These are phyloP conservation scores for Pleurotus tuber-regium DNA, from an alignment of 768 basidiomycete species.

Conservation along the genomic window DNA sequence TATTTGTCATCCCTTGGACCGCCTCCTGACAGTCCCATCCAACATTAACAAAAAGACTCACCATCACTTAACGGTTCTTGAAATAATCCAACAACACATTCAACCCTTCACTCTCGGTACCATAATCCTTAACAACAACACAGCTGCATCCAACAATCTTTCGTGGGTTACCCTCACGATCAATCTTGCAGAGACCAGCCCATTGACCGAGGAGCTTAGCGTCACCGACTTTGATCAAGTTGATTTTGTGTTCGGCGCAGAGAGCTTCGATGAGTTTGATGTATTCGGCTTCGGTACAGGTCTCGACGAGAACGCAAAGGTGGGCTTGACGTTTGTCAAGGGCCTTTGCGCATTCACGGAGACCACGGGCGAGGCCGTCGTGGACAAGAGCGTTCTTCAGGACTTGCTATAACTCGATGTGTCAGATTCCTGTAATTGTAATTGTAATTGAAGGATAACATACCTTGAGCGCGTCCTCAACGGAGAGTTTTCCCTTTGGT, in stretches of 20 bases:
- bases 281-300: conserved; percentile 98
- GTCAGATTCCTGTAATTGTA: conserved; percentile 9
- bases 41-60: conserved; percentile 26
- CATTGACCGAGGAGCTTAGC: conserved; percentile 97
- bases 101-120: conserved; percentile 90
- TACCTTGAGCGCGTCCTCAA: conserved; percentile 93
- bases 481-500: conserved; percentile 92
- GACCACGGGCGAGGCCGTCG: conserved; percentile 97
- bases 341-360: conserved; percentile 97
- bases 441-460: conserved; percentile 10
- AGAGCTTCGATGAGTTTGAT: conserved; percentile 99
- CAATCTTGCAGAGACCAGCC: conserved; percentile 99
- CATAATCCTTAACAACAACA: conserved; percentile 98
- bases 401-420: conserved; percentile 69
- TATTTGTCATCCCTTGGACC: conserved; percentile 67
- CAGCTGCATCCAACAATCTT: conserved; percentile 93
- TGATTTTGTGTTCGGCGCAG: conserved; percentile 99
- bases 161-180: conserved; percentile 96
- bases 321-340: conserved; percentile 99
- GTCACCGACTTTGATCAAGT: conserved; percentile 98
- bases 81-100: conserved; percentile 95
- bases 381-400: conserved; percentile 98
- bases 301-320: conserved; percentile 98
- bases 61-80: conserved; percentile 83
- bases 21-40: conserved; percentile 11